phyloP scores from a whole-genome alignment of 1,284 basidiomycete genomes.

The Pyrrhoderma noxium region DNA sequence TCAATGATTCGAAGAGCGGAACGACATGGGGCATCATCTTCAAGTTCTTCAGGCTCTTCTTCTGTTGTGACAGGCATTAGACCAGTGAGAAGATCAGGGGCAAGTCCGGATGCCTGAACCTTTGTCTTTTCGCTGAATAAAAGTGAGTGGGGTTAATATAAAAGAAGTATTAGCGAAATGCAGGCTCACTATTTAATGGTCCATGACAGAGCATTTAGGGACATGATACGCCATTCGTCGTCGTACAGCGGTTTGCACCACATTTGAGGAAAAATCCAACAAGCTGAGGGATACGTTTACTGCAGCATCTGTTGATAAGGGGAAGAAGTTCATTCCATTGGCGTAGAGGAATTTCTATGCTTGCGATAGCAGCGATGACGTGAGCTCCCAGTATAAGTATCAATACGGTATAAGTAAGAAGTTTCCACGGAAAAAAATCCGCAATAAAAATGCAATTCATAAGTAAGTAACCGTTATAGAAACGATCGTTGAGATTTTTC shows the following conservation, averaged over 20 bases:
- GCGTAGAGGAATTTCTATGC: conserved; percentile 76
- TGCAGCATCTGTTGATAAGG: conserved; percentile 80
- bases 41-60: conserved; percentile 47
- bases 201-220: conserved; percentile 95
- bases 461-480: too few species aligned
- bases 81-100: conserved; percentile 82
- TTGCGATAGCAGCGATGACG: conserved; percentile 89
- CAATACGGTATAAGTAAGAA: too few species aligned
- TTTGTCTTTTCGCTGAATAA: conserved; percentile 85
- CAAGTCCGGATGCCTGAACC: conserved; percentile 83
- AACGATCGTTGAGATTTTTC: too few species aligned
- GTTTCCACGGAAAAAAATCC: too few species aligned
- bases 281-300: conserved; percentile 83
- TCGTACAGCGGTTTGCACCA: conserved; percentile 79
- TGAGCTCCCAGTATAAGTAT: too few species aligned
- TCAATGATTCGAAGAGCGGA: conserved; percentile 95
- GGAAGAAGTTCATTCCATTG: conserved; percentile 88
- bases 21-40: conserved; percentile 29
- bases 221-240: conserved; percentile 80
- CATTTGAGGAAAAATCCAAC: conserved; percentile 85
- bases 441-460: too few species aligned
- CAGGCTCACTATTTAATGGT: conserved; percentile 77
- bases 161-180: neutral
- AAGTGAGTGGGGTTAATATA: conserved; percentile 2
- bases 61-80: conserved; percentile 94